Conservation (phyloP, 768 basidiomycete species). For the Cubamyces lactineus region DNA sequence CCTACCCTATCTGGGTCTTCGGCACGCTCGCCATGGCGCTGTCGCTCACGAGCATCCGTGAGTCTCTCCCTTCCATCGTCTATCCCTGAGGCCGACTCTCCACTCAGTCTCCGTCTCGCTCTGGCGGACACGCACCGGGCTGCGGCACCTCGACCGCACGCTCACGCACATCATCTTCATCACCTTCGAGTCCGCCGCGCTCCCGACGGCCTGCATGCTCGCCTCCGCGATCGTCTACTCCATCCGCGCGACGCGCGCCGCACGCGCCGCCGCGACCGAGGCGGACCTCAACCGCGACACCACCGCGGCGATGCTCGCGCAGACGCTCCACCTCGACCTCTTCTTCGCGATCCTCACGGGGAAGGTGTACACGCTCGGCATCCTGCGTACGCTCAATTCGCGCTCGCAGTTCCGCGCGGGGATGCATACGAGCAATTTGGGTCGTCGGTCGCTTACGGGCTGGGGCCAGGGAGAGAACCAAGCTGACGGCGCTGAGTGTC, state of each 20-base stretch:
- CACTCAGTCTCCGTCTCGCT: conserved; percentile 45
- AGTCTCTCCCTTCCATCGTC: too few relatives aligned
- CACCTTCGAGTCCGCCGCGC: conserved; percentile 42
- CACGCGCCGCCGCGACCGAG: too few relatives aligned
- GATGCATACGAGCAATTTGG: conserved; percentile 45
- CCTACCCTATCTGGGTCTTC: conserved; percentile 26
- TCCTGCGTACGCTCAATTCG: conserved; percentile 36
- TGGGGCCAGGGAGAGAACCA: conserved; percentile 32
- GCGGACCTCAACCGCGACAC: neutral
- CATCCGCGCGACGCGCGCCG: conserved; percentile 11
- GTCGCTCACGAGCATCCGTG: conserved; percentile 43
- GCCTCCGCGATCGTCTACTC: conserved; percentile 35
- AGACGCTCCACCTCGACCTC: conserved; percentile 31
- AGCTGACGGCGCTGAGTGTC: neutral
- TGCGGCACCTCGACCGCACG: conserved; percentile 42
- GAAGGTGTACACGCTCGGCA: conserved; percentile 45
- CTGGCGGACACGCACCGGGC: conserved; percentile 43
- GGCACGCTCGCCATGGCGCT: conserved; percentile 43
- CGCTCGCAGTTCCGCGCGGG: conserved; percentile 33
- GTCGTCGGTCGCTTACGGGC: conserved; percentile 44
- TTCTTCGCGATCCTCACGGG: conserved; percentile 55
- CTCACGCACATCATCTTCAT: conserved; percentile 44
- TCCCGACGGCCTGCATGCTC: conserved; percentile 41
- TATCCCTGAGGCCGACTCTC: too few relatives aligned
- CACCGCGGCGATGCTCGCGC: neutral